A percentile compares a stretch with the other conserved stretches of the same genome.
Conservation (phyloP, 176 grass and related monocot species). For the Pontederia paniculata region DNA sequence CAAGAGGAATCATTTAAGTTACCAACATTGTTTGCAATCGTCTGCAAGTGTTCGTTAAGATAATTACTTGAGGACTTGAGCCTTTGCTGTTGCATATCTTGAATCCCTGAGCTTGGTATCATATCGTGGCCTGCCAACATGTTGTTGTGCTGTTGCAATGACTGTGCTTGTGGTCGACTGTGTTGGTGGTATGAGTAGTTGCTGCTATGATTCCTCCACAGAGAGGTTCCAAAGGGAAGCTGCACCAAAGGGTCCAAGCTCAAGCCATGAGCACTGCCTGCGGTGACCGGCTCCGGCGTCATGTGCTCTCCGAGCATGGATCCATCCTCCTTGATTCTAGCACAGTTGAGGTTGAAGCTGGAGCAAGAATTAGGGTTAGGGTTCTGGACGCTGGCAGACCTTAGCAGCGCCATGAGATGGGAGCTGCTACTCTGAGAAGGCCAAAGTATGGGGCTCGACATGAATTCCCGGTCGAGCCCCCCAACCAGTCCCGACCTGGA, state of each 20-base stretch:
- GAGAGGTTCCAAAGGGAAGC: neutral
- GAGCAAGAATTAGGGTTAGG: neutral
- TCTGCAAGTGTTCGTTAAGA: neutral
- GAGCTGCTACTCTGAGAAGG: neutral
- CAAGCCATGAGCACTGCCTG: neutral
- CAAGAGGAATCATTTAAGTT: neutral
- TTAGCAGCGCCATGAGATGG: neutral
- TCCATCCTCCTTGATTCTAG: neutral
- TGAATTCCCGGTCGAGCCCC: neutral
- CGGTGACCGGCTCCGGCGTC: neutral
- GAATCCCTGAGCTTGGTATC: neutral
- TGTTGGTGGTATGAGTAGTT: neutral
- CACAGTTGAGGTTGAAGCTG: neutral
- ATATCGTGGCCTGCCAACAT: neutral
- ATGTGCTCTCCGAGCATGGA: neutral
- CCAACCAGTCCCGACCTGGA: neutral
- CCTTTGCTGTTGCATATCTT: neutral
- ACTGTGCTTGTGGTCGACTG: neutral
- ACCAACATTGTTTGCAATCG: neutral
- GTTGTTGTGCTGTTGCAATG: neutral
- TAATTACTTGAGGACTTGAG: constrained; percentile 1
- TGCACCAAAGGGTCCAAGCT: neutral
- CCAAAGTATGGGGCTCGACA: neutral
- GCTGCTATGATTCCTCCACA: neutral
- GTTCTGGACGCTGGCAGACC: neutral